Evolutionary conservation across 371 early-diverging fungal genomes (phyloP).

Genomic region (Mucor plumbeus): DNA sequence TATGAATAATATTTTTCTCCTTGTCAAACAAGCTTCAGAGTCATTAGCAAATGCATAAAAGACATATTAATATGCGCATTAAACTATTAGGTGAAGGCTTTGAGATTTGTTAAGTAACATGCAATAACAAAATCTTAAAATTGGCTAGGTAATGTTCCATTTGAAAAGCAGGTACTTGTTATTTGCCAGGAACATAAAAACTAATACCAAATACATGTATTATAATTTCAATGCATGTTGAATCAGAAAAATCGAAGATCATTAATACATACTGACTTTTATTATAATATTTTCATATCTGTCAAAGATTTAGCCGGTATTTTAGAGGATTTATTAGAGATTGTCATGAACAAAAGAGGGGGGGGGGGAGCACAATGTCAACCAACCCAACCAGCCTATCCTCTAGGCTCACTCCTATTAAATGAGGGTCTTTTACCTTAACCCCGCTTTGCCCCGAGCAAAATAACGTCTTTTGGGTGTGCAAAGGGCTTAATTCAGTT

Average conservation of each 20-base stretch:
- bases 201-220: not conserved
- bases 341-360: not conserved
- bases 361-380: constrained; percentile 5
- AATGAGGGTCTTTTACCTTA: constrained; percentile 1
- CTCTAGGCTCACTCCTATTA: not conserved
- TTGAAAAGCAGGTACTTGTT: constrained; percentile 3
- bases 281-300: not conserved
- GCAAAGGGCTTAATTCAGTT: not conserved
- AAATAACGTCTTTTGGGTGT: constrained; percentile 5
- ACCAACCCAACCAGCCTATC: constrained; percentile 1
- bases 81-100: not conserved
- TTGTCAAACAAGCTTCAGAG: not conserved
- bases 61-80: constrained; percentile 4
- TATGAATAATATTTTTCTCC: not conserved
- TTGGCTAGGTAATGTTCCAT: constrained; percentile 5
- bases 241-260: not conserved
- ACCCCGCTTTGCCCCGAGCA: constrained; percentile 11
- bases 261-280: not conserved
- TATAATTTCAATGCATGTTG: too few species aligned
- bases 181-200: not conserved
- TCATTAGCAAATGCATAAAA: constrained; percentile 4
- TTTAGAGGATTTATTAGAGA: not conserved
- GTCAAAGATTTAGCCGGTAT: not conserved
- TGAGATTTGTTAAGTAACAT: not conserved
- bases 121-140: not conserved